Evolutionary conservation across 2,329 filamentous ascomycete genomes (phyloP), one percentile per base, ranked within the genome.

Genomic region (Colletotrichum sp.): DNA sequence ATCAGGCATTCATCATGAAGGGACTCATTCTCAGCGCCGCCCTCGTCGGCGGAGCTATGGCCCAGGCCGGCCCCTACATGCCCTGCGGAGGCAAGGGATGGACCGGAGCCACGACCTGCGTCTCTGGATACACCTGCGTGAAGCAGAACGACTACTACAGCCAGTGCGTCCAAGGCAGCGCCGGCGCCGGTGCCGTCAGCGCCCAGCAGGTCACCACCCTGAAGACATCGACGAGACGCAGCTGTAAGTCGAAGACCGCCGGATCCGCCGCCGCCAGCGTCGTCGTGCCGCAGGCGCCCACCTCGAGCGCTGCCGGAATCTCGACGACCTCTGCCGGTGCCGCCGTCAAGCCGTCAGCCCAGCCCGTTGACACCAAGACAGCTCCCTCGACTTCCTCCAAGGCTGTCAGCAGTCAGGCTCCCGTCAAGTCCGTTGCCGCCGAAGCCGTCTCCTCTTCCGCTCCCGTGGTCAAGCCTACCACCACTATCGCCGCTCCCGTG

Each of bases 61-160:
- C 71, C 36, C 66, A 70, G 26, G 75, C 67, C 7, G 72, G 71
- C 4, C 63, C 76, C 21, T 89, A 82, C 79, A 82, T 75, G 4
- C 87, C 88, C 78, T 89, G 87, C 59, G 87, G 87, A 57, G 87
- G 87, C 44, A 80, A 79, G 15, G 78, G 76, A 60, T 88, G 81
- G 80, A 79, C 79, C 16, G 87, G 87, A 4, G 36, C 79, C 2
- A 87, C 83, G 5, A 84, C 83, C 1, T 89, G 87, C 62, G 81
- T 86, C n/a, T 82, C 84, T 18, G 87, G 87, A 7, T 87, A 86
- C 71, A 80, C 79, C 1, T 89, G 87, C 78, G 79, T 72, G 7
- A 81, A 81, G 49, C 74, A 80, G 12, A 87, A 87, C 78, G 80
- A 84, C 13, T 88, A 80, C 78, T 88, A 88, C 78, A 84, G 81